Percentiles rank a stretch among this genome's conserved stretches.
Conservation (phyloP, 1,284 basidiomycete genomes). For the Polyporus tsugae region DNA sequence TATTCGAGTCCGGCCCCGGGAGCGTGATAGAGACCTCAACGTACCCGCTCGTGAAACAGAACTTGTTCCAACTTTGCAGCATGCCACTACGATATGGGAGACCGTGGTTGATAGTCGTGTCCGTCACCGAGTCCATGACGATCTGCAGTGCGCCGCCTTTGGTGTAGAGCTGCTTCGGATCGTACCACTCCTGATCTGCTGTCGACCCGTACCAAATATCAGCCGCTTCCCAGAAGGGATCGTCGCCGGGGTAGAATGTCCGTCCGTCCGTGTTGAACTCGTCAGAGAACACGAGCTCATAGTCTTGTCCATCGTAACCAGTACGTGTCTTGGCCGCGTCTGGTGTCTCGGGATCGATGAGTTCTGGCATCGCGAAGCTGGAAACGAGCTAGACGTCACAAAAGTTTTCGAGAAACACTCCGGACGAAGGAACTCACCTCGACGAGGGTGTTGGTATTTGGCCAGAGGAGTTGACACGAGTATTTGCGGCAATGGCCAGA, state of each 20-base stretch:
- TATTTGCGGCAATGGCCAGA: constrained; percentile 66
- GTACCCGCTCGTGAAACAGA: constrained; percentile 85
- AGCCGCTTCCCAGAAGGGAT: constrained; percentile 79
- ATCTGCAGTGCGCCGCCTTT: constrained; percentile 76
- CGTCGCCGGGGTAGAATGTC: constrained; percentile 74
- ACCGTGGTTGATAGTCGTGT: constrained; percentile 56
- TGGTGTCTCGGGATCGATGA: constrained; percentile 79
- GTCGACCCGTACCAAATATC: constrained; percentile 78
- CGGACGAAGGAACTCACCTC: constrained; percentile 28
- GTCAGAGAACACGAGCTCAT: constrained; percentile 81
- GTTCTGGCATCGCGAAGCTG: constrained; percentile 61
- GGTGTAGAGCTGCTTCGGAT: constrained; percentile 80
- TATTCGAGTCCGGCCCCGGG: constrained; percentile 46
- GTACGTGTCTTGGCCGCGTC: constrained; percentile 59
- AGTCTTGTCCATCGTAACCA: constrained; percentile 71
- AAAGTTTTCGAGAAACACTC: background rate
- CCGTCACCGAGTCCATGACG: constrained; percentile 64
- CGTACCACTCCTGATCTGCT: constrained; percentile 79
- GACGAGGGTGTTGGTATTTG: constrained; percentile 48
- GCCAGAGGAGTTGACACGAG: constrained; percentile 72
- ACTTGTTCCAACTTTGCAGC: constrained; percentile 84
- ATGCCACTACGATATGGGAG: constrained; percentile 75
- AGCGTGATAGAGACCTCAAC: constrained; percentile 61
- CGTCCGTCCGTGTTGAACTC: constrained; percentile 83
- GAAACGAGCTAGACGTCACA: background rate